Base-by-base conservation (phyloP, 2,329 filamentous ascomycete species). In the Penicillium brasilianum region DNA sequence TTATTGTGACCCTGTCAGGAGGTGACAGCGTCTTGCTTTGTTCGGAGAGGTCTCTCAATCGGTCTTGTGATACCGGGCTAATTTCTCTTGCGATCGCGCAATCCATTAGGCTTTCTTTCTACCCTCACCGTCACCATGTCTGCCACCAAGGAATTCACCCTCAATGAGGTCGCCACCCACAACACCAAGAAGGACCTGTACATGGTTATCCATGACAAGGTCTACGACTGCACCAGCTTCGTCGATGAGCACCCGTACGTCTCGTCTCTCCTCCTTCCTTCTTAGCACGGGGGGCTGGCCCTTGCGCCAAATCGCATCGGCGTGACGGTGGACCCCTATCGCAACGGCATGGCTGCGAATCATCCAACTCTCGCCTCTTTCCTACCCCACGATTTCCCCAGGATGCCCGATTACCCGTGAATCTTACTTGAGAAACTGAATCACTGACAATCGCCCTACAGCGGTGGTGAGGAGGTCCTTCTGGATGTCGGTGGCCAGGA, bases 391-490 rank as follows among this genome's bases (percentile, higher is more conserved):
- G 46, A 51, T 16, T 20, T 20, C 36, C 25, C 46, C 34, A 61
- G 3, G 6, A 6, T 16, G 18, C 11, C 20, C 14, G 1, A 5
- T 20, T 11, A 18, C 30, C 16, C 5, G 8, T 28, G 3, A 28
- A 28, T 28, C 25, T 28, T 28, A 32, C 14, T 13, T 14, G 25
- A 32, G 16, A 50, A 4, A 14, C 20, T 18, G 37, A 32, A n/a
- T 20, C 6, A 28, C 63, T 70, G 60, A 70, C 57, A 18, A 22
- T 34, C 28, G 3, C n/a, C 44, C 58, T 61, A 67, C 75, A 98
- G 95, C 73, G 95, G 95, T 84, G 95, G 95, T 83, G 95, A 99
- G 83, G 95, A 99, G 84, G 95, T 99, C 71, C 84, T 99, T 66
- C 90, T 99, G 71, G 95, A 99, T 71, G 93, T 98, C 67, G 95